Evolutionary conservation across 345 rosid genomes (phyloP), one percentile per base, ranked within the genome.

Genomic region (Syzygium aqueum): DNA sequence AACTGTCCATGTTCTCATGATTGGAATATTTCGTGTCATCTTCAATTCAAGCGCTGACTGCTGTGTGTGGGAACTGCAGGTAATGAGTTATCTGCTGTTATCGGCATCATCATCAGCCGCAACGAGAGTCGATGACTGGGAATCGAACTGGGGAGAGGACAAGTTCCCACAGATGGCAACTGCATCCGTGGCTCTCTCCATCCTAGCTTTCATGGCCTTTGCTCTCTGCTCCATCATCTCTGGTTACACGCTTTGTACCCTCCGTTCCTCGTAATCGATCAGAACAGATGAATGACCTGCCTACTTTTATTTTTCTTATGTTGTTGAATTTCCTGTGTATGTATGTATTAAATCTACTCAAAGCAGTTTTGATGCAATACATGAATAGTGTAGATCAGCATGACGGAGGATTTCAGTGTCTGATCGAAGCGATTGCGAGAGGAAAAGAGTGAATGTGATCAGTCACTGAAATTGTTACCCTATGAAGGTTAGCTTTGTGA

Each of bases 51-150:
- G 85, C 40, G 51, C 40, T 50, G 52, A 8, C 8, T n/a, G 43
- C 27, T 52, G 61, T 16, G 61, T 85, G 50, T 77, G 28, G 89
- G 89, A 59, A 67, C 54, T 87, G 23, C 94, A 96, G 99, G 85
- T 94, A 65, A 37, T 97, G 88, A 91, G 95, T 25, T 97, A 96
- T 92, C 99, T 97, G 88, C 95, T 95, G 86, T 88, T 96, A 86
- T 96, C 99, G 7, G 94, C 99, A 14, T 94, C 98, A 82, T 94
- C 99, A 27, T 93, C 99, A 5, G 98, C 99, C 30, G 92, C 95
- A 11, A 94, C 94, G 23, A 91, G 99, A 54, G 94, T 96, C 0
- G 98, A 95, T 50, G 96, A 97, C 86, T 96, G 98, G 98, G 92
- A 92, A 90, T 92, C 91, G 40, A 94, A 97, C 57, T 95, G 98